Percentiles rank a stretch among this genome's conserved stretches.
Conservation (phyloP, 129 eudicot species). For the Ambrosia trifida region DNA sequence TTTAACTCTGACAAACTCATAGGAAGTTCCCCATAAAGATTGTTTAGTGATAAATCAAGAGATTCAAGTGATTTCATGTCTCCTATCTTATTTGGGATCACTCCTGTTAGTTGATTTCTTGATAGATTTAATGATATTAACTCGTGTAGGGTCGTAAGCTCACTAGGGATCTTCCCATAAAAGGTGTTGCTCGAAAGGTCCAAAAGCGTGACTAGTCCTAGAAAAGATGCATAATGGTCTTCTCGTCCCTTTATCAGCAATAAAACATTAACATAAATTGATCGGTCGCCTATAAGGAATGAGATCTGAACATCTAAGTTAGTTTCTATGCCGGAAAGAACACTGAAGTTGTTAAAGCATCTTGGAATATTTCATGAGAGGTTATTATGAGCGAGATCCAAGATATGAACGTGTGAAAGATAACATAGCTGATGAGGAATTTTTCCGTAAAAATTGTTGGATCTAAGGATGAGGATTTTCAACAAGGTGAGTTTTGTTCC, state of each 20-base stretch:
- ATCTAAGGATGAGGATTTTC: not conserved
- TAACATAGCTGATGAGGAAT: not conserved
- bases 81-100: conserved; percentile 12
- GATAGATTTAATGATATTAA: conserved; percentile 1
- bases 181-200: conserved; percentile 25
- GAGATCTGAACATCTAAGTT: conserved; percentile 1
- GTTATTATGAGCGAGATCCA: not conserved
- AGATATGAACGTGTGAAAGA: not conserved
- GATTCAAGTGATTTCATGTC: conserved; percentile 11
- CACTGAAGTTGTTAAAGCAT: not conserved
- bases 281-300: not conserved
- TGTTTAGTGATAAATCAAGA: conserved; percentile 18
- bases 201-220: not conserved
- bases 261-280: not conserved
- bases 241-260: conserved; percentile 19
- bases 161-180: conserved; percentile 14
- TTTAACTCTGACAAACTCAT: not conserved
- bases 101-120: conserved; percentile 18
- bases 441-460: not conserved
- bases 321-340: not conserved
- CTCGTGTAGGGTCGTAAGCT: not conserved
- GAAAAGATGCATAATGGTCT: not conserved
- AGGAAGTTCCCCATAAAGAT: conserved; percentile 26
- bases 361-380: not conserved
- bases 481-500: not conserved